These are phyloP conservation scores for Tulasnella sp. DNA, from an alignment of 768 basidiomycete genomes.

Conservation along the genomic window DNA sequence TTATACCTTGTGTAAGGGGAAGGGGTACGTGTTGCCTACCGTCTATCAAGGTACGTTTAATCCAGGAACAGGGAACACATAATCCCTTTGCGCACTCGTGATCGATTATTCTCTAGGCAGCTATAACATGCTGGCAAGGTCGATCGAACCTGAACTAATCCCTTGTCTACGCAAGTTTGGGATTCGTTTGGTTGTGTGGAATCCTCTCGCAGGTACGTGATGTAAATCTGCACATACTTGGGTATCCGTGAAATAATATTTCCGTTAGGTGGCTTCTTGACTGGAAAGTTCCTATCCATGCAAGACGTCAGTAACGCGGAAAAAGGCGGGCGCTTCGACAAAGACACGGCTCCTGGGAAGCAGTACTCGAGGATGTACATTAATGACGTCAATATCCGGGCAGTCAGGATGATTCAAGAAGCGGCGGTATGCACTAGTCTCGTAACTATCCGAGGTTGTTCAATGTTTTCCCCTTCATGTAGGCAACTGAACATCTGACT, in stretches of 20 bases:
- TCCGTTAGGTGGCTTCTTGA: conserved; percentile 43
- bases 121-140: conserved; percentile 16
- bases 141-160: conserved; percentile 18
- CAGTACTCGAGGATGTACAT: conserved; percentile 39
- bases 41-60: conserved; percentile 37
- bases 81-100: conserved; percentile 3
- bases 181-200: conserved; percentile 17
- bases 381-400: conserved; percentile 32
- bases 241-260: no score
- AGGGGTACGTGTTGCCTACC: conserved; percentile 38
- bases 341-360: conserved; percentile 26
- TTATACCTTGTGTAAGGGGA: conserved; percentile 31
- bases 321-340: conserved; percentile 34
- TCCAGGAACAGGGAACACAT: no score
- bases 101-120: background rate
- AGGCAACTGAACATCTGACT: no score
- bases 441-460: no score
- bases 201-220: conserved; percentile 17
- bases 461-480: no score
- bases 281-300: conserved; percentile 37
- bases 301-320: conserved; percentile 26
- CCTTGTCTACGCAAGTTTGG: conserved; percentile 19
- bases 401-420: conserved; percentile 30
- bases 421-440: conserved; percentile 29
- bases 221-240: no score